These are phyloP conservation scores for Helianthus tuberosus DNA, from an alignment of 129 eudicot species.

Conservation along the genomic window DNA sequence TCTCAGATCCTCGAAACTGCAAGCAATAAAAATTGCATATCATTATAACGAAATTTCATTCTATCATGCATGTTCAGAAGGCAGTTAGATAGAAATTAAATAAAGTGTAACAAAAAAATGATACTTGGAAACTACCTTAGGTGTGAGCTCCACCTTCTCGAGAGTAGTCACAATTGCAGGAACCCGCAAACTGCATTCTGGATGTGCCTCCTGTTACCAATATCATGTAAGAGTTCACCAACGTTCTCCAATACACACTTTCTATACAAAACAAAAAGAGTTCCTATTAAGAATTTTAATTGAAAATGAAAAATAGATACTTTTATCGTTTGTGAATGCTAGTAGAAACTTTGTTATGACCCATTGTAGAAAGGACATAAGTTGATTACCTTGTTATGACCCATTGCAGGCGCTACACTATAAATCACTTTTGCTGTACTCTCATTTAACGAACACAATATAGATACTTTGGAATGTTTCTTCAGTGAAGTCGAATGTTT, in stretches of 20 bases:
- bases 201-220: slow-evolving; percentile 78
- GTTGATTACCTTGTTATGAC: slow-evolving; percentile 80
- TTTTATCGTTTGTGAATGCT: background rate
- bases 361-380: background rate
- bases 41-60: background rate
- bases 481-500: slow-evolving; percentile 15
- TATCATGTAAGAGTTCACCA: slow-evolving; percentile 22
- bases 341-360: background rate
- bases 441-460: slow-evolving; percentile 46
- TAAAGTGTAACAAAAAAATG: background rate
- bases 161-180: slow-evolving; percentile 86
- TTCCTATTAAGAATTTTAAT: background rate
- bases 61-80: slow-evolving; percentile 3
- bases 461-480: slow-evolving; percentile 18
- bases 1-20: slow-evolving; percentile 82
- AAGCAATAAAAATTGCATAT: slow-evolving; percentile 25
- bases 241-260: slow-evolving; percentile 19
- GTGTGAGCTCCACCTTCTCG: slow-evolving; percentile 70
- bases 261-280: slow-evolving; percentile 16
- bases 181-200: slow-evolving; percentile 90
- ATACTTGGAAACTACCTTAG: slow-evolving; percentile 54
- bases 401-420: slow-evolving; percentile 87
- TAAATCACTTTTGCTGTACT: slow-evolving; percentile 64
- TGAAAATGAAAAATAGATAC: background rate
- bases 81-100: background rate